phyloP scores from a whole-genome alignment of 2,329 filamentous ascomycete species.

The Neonectria hederae region DNA sequence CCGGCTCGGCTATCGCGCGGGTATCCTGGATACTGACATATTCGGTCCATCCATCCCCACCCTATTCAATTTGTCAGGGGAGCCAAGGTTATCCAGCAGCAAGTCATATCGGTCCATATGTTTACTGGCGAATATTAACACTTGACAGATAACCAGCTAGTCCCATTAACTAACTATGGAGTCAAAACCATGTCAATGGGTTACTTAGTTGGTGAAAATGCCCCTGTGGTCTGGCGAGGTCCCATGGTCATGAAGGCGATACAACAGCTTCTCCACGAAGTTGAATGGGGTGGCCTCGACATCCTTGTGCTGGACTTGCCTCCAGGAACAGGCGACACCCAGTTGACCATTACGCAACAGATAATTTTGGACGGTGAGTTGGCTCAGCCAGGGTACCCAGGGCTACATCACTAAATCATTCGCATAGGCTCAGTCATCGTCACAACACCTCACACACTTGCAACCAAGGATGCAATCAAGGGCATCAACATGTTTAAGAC shows the following conservation, averaged over 20 bases:
- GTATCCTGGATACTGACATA: conserved; percentile 94
- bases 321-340: conserved; percentile 93
- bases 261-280: conserved; percentile 93
- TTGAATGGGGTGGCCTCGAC: conserved; percentile 92
- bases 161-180: conserved; percentile 93
- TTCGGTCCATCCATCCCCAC: conserved; percentile 96
- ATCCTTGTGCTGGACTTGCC: conserved; percentile 90
- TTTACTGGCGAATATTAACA: conserved; percentile 16
- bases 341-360: conserved; percentile 96
- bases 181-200: conserved; percentile 99
- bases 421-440: conserved; percentile 79
- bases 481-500: conserved; percentile 94
- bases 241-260: conserved; percentile 98
- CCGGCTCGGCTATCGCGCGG: conserved; percentile 79
- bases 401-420: conserved; percentile 4
- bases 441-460: conserved; percentile 92
- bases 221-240: conserved; percentile 92
- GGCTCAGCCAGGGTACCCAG: neutral
- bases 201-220: conserved; percentile 81
- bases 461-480: conserved; percentile 89
- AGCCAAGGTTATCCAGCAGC: conserved; percentile 80
- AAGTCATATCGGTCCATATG: conserved; percentile 44
- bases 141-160: conserved; percentile 74
- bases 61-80: conserved; percentile 81
- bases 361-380: conserved; percentile 80